Base-by-base conservation (phyloP, 805 yeast genomes). In the Scheffersomyces amazonensis region DNA sequence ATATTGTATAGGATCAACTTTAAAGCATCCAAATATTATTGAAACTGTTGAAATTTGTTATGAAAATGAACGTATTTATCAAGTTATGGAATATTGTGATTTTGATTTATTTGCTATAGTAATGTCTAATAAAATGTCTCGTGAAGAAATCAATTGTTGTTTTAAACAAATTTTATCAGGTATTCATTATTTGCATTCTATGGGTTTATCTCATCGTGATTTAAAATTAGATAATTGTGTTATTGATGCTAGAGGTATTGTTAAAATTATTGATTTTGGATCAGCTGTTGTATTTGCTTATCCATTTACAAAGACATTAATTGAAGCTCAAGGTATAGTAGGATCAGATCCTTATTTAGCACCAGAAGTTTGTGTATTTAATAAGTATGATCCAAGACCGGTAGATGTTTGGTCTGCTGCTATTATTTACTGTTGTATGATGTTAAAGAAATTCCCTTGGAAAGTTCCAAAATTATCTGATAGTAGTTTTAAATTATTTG, bases 81-180 rank as follows among this genome's bases (percentile, higher is more conserved):
- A 91, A 61, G 88, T 93, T 37, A 89, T 93, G 97, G 99, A 93
- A 64, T 91, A 82, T 59, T 87, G 96, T 51, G 87, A 95, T 6
- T 75, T 80, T 30, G 95, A 86, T 64, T 84, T 86, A 59, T 86
- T 86, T 56, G 88, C 89, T 0, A 88, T 86, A 31, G 95, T 86
- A 12, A 86, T 86, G 95, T 81, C 88, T 4, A 90, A 89, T 17
- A 75, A 80, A 50, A 83, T 86, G 90, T 72, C 85, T 5, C 72
- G 93, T 52, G 81, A 81, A 38, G 95, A 86, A 58, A 83, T 85
- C 47, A 85, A 85, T 53, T 86, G 95, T 56, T 86, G 88, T 56
- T 68, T 86, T 40, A 83, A 80, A 56, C 95, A 86, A 62, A 72
- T 86, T 30, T 66, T 79, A 28, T 73, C 78, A 34, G 95, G 93